A percentile compares a stretch with the other conserved stretches of the same genome.
phyloP scores from a whole-genome alignment of 2,329 filamentous ascomycete genomes.

The Curvularia sp. region DNA sequence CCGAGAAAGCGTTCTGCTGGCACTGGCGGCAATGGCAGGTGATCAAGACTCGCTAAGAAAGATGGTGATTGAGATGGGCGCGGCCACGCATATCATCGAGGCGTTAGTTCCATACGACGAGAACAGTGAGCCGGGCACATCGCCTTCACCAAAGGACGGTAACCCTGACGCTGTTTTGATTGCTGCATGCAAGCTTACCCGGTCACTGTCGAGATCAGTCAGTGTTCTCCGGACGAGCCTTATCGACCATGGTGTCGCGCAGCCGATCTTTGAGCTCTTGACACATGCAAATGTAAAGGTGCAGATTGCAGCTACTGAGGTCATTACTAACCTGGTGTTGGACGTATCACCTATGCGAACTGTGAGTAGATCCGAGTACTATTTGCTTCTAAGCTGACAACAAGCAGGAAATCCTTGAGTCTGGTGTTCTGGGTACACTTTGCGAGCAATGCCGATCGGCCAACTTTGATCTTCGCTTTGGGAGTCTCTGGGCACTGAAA shows the following conservation, averaged over 20 bases:
- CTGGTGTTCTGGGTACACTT: conserved; percentile 76
- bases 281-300: conserved; percentile 78
- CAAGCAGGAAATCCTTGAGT: conserved; percentile 68
- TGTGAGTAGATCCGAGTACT: conserved; percentile 59
- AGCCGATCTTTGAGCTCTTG: conserved; percentile 78
- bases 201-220: conserved; percentile 84
- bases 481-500: conserved; percentile 92
- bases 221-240: conserved; percentile 83
- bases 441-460: conserved; percentile 84
- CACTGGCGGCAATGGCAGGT: conserved; percentile 80
- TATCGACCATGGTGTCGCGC: conserved; percentile 82
- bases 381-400: conserved; percentile 17
- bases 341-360: conserved; percentile 92
- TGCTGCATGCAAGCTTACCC: conserved; percentile 81
- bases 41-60: conserved; percentile 87
- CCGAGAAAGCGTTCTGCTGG: conserved; percentile 77
- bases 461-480: conserved; percentile 79
- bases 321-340: conserved; percentile 82
- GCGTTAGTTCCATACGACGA: conserved; percentile 71
- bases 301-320: conserved; percentile 83
- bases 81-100: conserved; percentile 81
- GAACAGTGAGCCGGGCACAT: conserved; percentile 37
- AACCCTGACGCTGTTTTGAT: conserved; percentile 82
- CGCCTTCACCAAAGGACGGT: conserved; percentile 62
- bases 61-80: conserved; percentile 79